Evolutionary conservation across 805 yeast genomes (phyloP).

Genomic region (Metschnikowia lunata): DNA sequence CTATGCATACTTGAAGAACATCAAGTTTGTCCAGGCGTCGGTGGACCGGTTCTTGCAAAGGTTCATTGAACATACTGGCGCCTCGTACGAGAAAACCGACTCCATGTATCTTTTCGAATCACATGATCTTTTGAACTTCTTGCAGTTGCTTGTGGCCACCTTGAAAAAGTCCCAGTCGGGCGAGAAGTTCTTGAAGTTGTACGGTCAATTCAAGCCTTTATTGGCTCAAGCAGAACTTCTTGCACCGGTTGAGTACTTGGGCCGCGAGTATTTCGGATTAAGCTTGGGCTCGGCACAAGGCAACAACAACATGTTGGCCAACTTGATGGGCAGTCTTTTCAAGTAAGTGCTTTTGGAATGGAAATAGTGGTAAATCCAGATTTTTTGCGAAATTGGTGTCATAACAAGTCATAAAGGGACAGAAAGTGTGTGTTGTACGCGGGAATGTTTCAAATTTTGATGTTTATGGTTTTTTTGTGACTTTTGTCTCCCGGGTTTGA

Average conservation of each 20-base stretch:
- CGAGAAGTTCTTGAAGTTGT: conserved; percentile 51
- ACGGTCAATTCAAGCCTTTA: conserved; percentile 42
- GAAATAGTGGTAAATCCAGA: too few species aligned
- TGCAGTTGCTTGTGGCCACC: conserved; percentile 60
- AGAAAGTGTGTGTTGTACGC: too few species aligned
- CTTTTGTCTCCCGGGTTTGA: too few species aligned
- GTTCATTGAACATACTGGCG: conserved; percentile 23
- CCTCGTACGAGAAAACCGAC: conserved; percentile 1
- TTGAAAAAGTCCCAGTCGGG: conserved; percentile 48
- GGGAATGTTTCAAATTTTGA: too few species aligned
- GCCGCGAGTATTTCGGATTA: conserved; percentile 59
- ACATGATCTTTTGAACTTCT: conserved; percentile 55
- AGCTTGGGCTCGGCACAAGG: conserved; percentile 36
- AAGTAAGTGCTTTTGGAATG: conserved; percentile 17
- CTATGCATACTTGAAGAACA: conserved; percentile 63
- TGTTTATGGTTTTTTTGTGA: too few species aligned
- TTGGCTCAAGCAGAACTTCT: conserved; percentile 33
- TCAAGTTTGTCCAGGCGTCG: conserved; percentile 50
- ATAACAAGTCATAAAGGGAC: too few species aligned
- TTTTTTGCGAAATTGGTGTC: too few species aligned
- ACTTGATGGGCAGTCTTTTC: conserved; percentile 60
- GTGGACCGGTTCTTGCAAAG: conserved; percentile 21
- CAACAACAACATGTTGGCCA: conserved; percentile 43
- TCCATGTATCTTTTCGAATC: conserved; percentile 23
- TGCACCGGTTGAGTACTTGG: conserved; percentile 52